These are phyloP conservation scores for Calonectria pseudoturangicola DNA, from an alignment of 2,329 filamentous ascomycete species.

Conservation along the genomic window DNA sequence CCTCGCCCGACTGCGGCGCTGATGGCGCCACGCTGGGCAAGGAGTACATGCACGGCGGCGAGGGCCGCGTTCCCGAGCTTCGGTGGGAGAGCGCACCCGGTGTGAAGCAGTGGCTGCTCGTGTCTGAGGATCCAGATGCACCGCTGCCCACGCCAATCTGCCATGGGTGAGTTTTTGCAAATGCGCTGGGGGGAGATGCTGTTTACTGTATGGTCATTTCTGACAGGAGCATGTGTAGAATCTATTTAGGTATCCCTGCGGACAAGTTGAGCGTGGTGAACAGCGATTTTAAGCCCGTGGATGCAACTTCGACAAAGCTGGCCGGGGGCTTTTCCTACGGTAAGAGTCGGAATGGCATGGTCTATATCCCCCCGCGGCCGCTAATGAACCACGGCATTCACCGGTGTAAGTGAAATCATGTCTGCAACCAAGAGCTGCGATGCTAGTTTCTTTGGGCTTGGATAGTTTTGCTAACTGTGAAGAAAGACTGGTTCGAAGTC, in stretches of 20 bases:
- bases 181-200: too few species aligned
- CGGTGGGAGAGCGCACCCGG: slow-evolving; percentile 61
- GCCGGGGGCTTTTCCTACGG: slow-evolving; percentile 69
- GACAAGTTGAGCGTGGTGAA: slow-evolving; percentile 46
- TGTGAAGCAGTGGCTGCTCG: slow-evolving; percentile 67
- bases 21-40: slow-evolving; percentile 59
- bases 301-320: slow-evolving; percentile 55
- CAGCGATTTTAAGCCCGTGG: slow-evolving; percentile 61
- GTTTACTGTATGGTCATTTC: too few species aligned
- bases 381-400: slow-evolving; percentile 71
- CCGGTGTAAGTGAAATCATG: slow-evolving; percentile 61
- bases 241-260: slow-evolving; percentile 51
- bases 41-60: slow-evolving; percentile 63
- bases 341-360: slow-evolving; percentile 60
- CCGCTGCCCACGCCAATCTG: slow-evolving; percentile 66
- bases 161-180: slow-evolving; percentile 62
- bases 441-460: fast-evolving
- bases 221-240: slow-evolving; percentile 30
- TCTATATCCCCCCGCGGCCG: slow-evolving; percentile 68
- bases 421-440: neutral
- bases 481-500: slow-evolving; percentile 68
- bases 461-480: neutral
- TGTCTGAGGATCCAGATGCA: slow-evolving; percentile 68
- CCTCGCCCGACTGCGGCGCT: slow-evolving; percentile 63
- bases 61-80: slow-evolving; percentile 63